Base-by-base conservation (phyloP, 2,329 filamentous ascomycete species). In the Fonsecaea multimorphosa region DNA sequence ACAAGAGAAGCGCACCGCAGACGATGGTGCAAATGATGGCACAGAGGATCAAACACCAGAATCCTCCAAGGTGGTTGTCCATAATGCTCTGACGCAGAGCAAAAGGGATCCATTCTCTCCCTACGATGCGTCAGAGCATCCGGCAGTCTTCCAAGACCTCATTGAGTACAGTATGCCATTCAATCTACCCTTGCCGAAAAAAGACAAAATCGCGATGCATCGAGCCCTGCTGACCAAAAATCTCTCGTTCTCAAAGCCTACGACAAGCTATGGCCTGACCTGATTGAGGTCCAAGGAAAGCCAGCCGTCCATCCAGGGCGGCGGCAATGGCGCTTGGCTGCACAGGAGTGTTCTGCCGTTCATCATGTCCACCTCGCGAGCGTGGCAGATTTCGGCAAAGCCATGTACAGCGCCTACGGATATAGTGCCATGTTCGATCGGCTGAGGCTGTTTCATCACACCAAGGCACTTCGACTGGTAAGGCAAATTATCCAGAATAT, bases 101-200 rank as follows among this genome's bases (percentile, higher is more conserved):
- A 58, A 34, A 49, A 22, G 56, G n/a, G 56, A 58, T 32, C 56
- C 56, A 8, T 58, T 58, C 29, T 58, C 56, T 58, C 56, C 56
- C 5, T 58, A 58, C 29, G 31, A 32, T 44, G 36, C 56, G 22
- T 49, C 56, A 19, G 24, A 31, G 56, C 22, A 49, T 49, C 56
- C 56, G 9, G 31, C 38, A 38, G 44, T 58, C 29, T 58, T 58
- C 31, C 56, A 58, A 31, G 56, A 58, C 14, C 40, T 58, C 22
- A 49, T 58, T 19, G 56, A 58, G 19, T 58, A 31, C 19, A 44
- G 56, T 58, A 49, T 24, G 56, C 19, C n/a, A 29, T 5, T 8
- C 14, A 24, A 29, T 24, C 44, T 24, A 24, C 19, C 44, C 22
- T 19, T 5, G 6, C 2, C 11, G 3, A 49, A 49, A 7, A 12